phyloP scores from a whole-genome alignment of 306 rosid species.

The Myrica gale region DNA sequence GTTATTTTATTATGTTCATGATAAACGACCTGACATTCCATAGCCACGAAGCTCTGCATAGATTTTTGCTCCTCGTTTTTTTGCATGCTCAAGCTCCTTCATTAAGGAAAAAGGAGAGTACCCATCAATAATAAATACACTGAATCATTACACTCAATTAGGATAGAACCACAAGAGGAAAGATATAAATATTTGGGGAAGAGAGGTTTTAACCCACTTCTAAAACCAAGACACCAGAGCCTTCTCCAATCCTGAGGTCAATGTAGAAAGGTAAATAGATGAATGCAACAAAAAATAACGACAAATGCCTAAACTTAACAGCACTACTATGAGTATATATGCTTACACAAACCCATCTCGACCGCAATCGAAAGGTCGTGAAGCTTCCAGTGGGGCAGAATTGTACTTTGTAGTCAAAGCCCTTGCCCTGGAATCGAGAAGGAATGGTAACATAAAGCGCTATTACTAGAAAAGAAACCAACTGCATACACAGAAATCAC shows the following conservation, averaged over 20 bases:
- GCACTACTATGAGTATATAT: slow-evolving; percentile 4
- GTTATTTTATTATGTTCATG: slow-evolving; percentile 21
- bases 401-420: slow-evolving; percentile 79
- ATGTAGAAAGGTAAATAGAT: slow-evolving; percentile 25
- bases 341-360: slow-evolving; percentile 97
- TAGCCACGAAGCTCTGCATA: slow-evolving; percentile 92
- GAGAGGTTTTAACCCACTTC: slow-evolving; percentile 60
- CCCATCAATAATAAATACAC: slow-evolving; percentile 17
- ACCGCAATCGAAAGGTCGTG: slow-evolving; percentile 79
- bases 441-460: slow-evolving; percentile 4
- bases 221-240: slow-evolving; percentile 80
- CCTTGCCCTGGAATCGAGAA: slow-evolving; percentile 59
- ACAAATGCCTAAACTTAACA: slow-evolving; percentile 16
- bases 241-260: slow-evolving; percentile 81
- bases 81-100: slow-evolving; percentile 91
- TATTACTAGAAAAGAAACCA: background rate
- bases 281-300: slow-evolving; percentile 11
- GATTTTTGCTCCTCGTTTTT: slow-evolving; percentile 73
- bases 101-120: slow-evolving; percentile 10
- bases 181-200: background rate
- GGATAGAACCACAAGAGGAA: slow-evolving; percentile 10
- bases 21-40: slow-evolving; percentile 81
- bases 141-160: slow-evolving; percentile 18
- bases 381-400: slow-evolving; percentile 79
- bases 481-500: background rate